Evolutionary conservation across 139 green algal species (phyloP).

Genomic region (Volvox reticuliferus): DNA sequence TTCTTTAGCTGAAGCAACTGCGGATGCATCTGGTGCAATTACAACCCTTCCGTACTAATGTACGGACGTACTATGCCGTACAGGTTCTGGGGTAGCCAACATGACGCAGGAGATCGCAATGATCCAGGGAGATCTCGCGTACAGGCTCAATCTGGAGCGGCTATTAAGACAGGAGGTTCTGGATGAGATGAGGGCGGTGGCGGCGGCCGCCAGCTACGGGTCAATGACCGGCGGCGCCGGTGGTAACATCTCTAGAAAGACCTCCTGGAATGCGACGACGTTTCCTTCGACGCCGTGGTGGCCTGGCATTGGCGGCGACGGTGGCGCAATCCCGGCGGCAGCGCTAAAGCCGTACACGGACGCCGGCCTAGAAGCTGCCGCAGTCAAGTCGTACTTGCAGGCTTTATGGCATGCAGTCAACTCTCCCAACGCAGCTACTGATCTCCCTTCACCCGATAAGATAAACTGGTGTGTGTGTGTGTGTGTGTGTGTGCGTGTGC

Average conservation of each 20-base stretch:
- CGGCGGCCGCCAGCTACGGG: neutral
- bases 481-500: neutral
- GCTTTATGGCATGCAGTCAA: neutral
- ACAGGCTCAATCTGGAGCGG: neutral
- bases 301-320: neutral
- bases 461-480: conserved; percentile 17
- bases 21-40: neutral
- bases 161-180: neutral
- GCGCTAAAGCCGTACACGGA: neutral
- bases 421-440: neutral
- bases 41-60: too few species aligned
- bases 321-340: neutral
- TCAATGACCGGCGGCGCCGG: neutral
- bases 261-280: neutral
- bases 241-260: neutral
- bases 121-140: neutral
- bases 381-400: neutral
- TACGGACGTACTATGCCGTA: neutral
- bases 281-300: conserved; percentile 25
- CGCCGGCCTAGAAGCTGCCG: neutral
- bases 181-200: neutral
- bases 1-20: neutral
- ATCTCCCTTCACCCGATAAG: neutral
- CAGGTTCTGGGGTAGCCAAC: neutral
- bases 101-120: neutral